Evolutionary conservation across 345 rosid species (phyloP), one percentile per base, ranked within the genome.

Genomic region (Melaleuca alternifolia): DNA sequence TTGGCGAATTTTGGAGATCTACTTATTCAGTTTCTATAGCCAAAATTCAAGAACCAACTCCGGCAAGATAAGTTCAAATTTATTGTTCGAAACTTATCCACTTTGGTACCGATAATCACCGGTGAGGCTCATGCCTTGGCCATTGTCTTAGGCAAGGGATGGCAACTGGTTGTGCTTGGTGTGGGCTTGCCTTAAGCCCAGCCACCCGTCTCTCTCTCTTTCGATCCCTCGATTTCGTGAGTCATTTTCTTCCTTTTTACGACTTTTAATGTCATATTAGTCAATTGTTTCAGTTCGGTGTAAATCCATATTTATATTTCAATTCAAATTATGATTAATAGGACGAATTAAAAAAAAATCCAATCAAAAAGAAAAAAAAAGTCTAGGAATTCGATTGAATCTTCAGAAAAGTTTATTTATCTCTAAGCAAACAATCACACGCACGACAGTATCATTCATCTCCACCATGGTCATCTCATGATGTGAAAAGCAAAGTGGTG

Each of bases 391-490:
- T 62, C 30, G 1, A 14, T 62, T 30, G 5, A 18, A 30, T 6
- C 44, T 30, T 62, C 18, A 62, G 6, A 59, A 24, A 30, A 62
- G 3, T 7, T 28, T 7, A 62, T 0, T 3, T 62, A 62, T 30
- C 0, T 62, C 1, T 30, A 1, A 2, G 15, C 44, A 14, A 62
- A 30, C 18, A 28, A 30, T 30, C 44, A 62, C 41, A 24, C 26
- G 16, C 30, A 26, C 7, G 30, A 57, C 26, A 3, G 16, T 7
- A 0, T 26, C 1, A 0, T 26, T n/a, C 5, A 57, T 26, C 7
- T 1, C 5, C 65, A n/a, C 6, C 9, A 1, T 12, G 3, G 33
- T n/a, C 65, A 56, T 56, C 13, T 23, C 5, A 13, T 5, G 61
- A 23, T n/a, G n/a, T n/a, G n/a, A n/a, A n/a, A n/a, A n/a, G n/a